Conservation (phyloP, 2,329 filamentous ascomycete species). For the Gaeumannomyces sp. region DNA sequence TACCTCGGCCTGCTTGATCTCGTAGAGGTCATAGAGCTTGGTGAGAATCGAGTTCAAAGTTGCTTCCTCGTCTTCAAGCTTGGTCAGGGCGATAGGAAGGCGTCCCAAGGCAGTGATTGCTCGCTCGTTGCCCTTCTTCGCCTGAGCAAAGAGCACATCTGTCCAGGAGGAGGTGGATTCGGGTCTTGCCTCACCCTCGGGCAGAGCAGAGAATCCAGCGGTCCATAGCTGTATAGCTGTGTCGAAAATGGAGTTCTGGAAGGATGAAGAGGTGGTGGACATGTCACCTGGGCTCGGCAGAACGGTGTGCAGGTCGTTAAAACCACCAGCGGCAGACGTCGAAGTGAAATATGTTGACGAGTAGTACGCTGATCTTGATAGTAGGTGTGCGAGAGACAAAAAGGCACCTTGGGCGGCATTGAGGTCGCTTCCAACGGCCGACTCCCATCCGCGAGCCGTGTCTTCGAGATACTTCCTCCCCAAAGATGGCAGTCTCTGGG, state of each 20-base stretch:
- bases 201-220: conserved; percentile 32
- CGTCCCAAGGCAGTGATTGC: conserved; percentile 78
- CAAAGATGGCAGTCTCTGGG: conserved; percentile 32
- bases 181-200: conserved; percentile 18
- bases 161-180: conserved; percentile 40
- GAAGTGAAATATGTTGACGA: not conserved
- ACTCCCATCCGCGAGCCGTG: conserved; percentile 45
- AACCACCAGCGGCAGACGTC: conserved; percentile 6
- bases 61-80: no score
- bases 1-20: conserved; percentile 77
- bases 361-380: conserved; percentile 41
- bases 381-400: conserved; percentile 37
- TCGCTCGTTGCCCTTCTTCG: conserved; percentile 74
- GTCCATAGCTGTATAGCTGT: conserved; percentile 38
- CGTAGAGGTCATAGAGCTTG: conserved; percentile 69
- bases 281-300: conserved; percentile 15
- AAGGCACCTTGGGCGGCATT: conserved; percentile 41
- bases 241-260: conserved; percentile 39
- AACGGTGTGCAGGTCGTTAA: conserved; percentile 6
- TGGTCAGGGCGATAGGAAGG: conserved; percentile 56
- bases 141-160: conserved; percentile 57
- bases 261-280: conserved; percentile 20
- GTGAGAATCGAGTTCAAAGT: conserved; percentile 46
- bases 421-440: conserved; percentile 35
- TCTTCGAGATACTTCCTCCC: conserved; percentile 39